Evolutionary conservation across 73 alveolate genomes (phyloP), one percentile per base, ranked within the genome.

Genomic region (Loxodes magnus): DNA sequence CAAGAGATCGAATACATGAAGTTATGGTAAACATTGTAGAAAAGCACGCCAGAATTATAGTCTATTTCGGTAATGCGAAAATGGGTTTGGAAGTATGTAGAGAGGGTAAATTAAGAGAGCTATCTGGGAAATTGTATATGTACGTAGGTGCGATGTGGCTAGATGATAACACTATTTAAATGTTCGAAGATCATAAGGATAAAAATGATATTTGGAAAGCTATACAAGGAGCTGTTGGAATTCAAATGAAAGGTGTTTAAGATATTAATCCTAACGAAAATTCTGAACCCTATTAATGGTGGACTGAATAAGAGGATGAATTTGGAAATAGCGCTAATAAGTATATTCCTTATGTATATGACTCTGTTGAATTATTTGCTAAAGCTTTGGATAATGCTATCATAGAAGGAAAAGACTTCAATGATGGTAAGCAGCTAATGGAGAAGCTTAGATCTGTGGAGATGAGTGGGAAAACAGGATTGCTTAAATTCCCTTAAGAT

Each of bases 71-170:
- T 10, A 46, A 19, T 3, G 35, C 28, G 22, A 1, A 21, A 0
- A 41, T 24, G 0, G 0, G 27, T 22, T 20, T 41, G n/a, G 59
- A 46, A 46, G 26, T 46, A 3, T 37, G 43, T 21, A 46, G 17
- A 22, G 39, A 25, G 1, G 59, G 58, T n/a, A 10, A 46, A n/a
- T 17, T 25, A 0, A 17, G 17, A 46, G 59, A 46, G 27, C 59
- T 46, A 1, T 15, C 22, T 21, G 59, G 59, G n/a, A 46, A 19
- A 1, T 37, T 25, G 1, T 46, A 46, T 24, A 15, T 41, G n/a
- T 46, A 41, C 43, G n/a, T 46, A 9, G 59, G 59, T 2, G 26
- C 59, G 5, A 46, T 46, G 19, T 46, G 59, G 59, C 5, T 46
- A 10, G 27, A 37, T 12, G 59, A 46, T 9, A 25, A 46, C 52